Evolutionary conservation across 2,329 filamentous ascomycete species (phyloP).

Genomic region (Phialophora expanda): DNA sequence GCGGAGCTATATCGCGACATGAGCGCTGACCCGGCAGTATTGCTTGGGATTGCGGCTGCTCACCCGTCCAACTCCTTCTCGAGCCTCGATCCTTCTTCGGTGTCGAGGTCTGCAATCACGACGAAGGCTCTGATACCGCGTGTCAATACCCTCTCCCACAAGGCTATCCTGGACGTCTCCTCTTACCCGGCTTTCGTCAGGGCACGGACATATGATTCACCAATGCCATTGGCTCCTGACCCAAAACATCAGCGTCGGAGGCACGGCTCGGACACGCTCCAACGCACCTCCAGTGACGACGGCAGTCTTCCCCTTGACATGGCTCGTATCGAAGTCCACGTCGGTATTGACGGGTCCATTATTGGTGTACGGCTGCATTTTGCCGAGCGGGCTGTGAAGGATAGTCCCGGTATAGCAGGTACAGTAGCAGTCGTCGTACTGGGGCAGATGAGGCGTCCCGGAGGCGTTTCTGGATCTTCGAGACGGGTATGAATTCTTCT

Average conservation of each 20-base stretch:
- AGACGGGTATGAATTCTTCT: not conserved
- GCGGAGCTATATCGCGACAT: slow-evolving; percentile 18
- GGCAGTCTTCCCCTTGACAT: slow-evolving; percentile 45
- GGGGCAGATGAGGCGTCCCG: not conserved
- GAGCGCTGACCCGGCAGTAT: not conserved
- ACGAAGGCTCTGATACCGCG: slow-evolving; percentile 31
- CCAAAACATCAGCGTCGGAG: slow-evolving; percentile 8
- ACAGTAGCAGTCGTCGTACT: not conserved
- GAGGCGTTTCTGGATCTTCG: not conserved
- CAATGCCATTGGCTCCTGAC: slow-evolving; percentile 43
- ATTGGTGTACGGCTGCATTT: slow-evolving; percentile 31
- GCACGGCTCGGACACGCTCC: not conserved
- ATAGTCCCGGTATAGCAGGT: not conserved
- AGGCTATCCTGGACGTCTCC: not conserved
- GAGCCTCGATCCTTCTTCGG: slow-evolving; percentile 50
- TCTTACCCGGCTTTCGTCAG: slow-evolving; percentile 40
- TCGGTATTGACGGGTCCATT: slow-evolving; percentile 32
- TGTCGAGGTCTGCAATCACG: slow-evolving; percentile 44
- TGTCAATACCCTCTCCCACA: slow-evolving; percentile 5
- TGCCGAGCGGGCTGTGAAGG: not conserved
- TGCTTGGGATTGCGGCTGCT: not conserved
- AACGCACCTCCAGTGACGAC: slow-evolving; percentile 42
- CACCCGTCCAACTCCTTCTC: slow-evolving; percentile 29
- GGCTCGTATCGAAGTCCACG: slow-evolving; percentile 29
- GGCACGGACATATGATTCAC: slow-evolving; percentile 43